A percentile compares a stretch with the other conserved stretches of the same genome.
Conservation (phyloP, 1,139 yeast genomes). For the Blastobotrys illinoisensis region DNA sequence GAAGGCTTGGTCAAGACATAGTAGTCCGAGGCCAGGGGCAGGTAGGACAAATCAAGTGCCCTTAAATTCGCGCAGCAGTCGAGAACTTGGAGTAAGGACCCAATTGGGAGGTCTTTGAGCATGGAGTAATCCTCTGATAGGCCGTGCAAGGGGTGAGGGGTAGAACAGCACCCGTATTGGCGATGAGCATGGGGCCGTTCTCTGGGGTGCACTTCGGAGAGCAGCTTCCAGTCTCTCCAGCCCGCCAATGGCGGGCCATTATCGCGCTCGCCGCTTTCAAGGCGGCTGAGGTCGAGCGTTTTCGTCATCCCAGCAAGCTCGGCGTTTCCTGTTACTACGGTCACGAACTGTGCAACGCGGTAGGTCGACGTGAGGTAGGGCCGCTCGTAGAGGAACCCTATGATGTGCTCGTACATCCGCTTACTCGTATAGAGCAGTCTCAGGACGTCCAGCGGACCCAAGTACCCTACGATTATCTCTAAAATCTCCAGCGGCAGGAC, state of each 20-base stretch:
- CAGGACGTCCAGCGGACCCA: slow-evolving; percentile 15
- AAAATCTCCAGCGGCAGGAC: slow-evolving; percentile 20
- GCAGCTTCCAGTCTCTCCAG: slow-evolving; percentile 87
- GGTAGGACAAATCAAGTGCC: slow-evolving; percentile 21
- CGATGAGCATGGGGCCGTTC: neutral
- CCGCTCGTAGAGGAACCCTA: slow-evolving; percentile 40
- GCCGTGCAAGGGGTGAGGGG: slow-evolving; percentile 24
- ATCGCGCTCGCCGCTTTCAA: slow-evolving; percentile 35
- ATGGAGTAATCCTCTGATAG: slow-evolving; percentile 13
- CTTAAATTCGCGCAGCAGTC: slow-evolving; percentile 21
- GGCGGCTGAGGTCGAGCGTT: slow-evolving; percentile 50
- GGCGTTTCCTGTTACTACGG: slow-evolving; percentile 52
- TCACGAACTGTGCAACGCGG: slow-evolving; percentile 70
- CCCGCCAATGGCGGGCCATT: slow-evolving; percentile 43
- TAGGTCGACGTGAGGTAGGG: slow-evolving; percentile 62
- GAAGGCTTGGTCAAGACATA: slow-evolving; percentile 16
- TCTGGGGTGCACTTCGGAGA: slow-evolving; percentile 2
- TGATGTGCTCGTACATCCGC: slow-evolving; percentile 8
- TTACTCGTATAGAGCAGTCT: slow-evolving; percentile 15
- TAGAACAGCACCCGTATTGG: neutral
- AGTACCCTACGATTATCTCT: slow-evolving; percentile 11
- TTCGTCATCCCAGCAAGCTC: slow-evolving; percentile 53
- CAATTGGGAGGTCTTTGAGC: slow-evolving; percentile 27
- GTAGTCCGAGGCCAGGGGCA: slow-evolving; percentile 30
- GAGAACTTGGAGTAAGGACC: slow-evolving; percentile 26